Percentiles rank a stretch among this genome's conserved stretches.
Evolutionary conservation across 345 rosid genomes (phyloP).

Genomic region (Populus deltoides): DNA sequence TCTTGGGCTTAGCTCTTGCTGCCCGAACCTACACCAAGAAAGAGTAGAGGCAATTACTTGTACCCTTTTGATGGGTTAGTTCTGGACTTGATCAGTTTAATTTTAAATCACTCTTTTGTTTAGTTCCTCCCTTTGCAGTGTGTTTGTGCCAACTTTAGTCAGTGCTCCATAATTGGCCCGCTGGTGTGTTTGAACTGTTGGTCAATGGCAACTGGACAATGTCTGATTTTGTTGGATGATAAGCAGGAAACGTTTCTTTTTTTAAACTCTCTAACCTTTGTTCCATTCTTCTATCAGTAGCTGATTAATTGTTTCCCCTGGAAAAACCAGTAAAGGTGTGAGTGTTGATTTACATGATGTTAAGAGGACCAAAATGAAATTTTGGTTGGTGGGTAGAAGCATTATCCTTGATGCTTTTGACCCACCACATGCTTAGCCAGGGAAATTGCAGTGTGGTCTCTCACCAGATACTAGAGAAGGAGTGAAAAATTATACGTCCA

Average conservation of each 20-base stretch:
- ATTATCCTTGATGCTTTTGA: background rate
- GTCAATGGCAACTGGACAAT: background rate
- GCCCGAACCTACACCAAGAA: slow-evolving; percentile 83
- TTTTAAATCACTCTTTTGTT: background rate
- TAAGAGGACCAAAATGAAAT: background rate
- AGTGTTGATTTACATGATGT: background rate
- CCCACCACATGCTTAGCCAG: background rate
- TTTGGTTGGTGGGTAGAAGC: background rate
- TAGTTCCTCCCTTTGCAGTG: background rate
- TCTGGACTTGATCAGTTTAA: slow-evolving; percentile 7
- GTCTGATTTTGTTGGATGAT: slow-evolving; percentile 11
- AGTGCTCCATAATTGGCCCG: background rate
- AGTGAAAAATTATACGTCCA: too few relatives aligned
- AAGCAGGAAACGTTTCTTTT: background rate
- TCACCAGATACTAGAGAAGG: too few relatives aligned
- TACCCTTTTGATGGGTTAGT: background rate
- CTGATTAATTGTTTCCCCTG: background rate
- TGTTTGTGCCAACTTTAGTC: background rate
- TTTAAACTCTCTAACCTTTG: background rate
- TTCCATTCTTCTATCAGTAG: background rate
- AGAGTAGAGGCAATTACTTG: slow-evolving; percentile 41
- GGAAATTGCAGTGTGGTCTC: too few relatives aligned
- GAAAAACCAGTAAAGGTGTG: too few relatives aligned
- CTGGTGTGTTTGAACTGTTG: background rate
- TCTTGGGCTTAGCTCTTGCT: slow-evolving; percentile 70